Evolutionary conservation across 1,139 yeast species (phyloP).

Genomic region (Geotrichum phurueaensis): DNA sequence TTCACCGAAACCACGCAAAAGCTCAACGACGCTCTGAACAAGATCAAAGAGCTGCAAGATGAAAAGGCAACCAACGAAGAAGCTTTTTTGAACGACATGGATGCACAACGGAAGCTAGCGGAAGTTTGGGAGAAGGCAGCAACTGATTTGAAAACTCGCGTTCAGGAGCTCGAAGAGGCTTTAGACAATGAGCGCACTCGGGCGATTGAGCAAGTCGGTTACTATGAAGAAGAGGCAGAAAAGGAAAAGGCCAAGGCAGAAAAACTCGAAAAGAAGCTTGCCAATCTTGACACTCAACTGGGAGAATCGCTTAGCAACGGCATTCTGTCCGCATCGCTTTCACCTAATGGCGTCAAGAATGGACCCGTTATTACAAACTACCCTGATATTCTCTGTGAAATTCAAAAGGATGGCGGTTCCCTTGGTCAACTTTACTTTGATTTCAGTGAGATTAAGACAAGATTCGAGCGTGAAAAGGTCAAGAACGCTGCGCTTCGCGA

Average conservation of each 20-base stretch:
- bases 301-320: constrained; percentile 25
- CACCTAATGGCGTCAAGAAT: constrained; percentile 11
- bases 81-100: constrained; percentile 56
- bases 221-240: constrained; percentile 32
- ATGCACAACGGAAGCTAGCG: constrained; percentile 56
- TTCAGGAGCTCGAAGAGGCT: constrained; percentile 42
- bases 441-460: constrained; percentile 54
- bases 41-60: constrained; percentile 46
- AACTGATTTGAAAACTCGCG: constrained; percentile 26
- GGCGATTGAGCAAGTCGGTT: constrained; percentile 30
- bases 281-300: constrained; percentile 30
- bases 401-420: constrained; percentile 51
- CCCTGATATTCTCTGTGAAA: constrained; percentile 44
- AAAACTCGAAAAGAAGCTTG: constrained; percentile 29
- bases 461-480: constrained; percentile 56
- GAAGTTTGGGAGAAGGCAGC: constrained; percentile 52
- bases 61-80: constrained; percentile 45
- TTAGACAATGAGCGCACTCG: constrained; percentile 38
- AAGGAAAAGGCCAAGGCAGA: constrained; percentile 28
- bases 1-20: constrained; percentile 37
- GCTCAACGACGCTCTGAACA: constrained; percentile 38
- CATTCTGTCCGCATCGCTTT: neutral
- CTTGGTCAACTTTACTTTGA: constrained; percentile 66
- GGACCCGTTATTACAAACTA: constrained; percentile 23
- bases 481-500: constrained; percentile 51